Evolutionary conservation across 1,284 basidiomycete genomes (phyloP).

Genomic region (Hemileia vastatrix): DNA sequence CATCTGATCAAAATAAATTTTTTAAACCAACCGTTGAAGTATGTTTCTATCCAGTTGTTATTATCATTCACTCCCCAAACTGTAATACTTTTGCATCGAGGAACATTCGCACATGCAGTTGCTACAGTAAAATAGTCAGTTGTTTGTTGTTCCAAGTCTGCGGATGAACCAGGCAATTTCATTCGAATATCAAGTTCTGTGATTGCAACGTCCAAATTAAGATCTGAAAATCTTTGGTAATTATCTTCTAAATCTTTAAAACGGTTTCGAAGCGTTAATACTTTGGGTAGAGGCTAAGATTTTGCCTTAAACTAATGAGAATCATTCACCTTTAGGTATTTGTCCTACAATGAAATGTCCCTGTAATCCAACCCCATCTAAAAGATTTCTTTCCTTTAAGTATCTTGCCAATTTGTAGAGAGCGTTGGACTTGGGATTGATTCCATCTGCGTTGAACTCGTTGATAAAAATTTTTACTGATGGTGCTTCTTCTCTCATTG

Average conservation of each 20-base stretch:
- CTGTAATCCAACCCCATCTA: slow-evolving; percentile 11
- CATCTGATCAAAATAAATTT: too few relatives aligned
- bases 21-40: not conserved
- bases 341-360: not conserved
- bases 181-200: slow-evolving; percentile 11
- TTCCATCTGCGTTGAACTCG: not conserved
- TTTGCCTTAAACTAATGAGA: not conserved
- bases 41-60: slow-evolving; percentile 1
- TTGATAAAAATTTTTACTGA: not conserved
- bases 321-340: slow-evolving; percentile 1
- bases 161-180: not conserved
- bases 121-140: not conserved
- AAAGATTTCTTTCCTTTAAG: not conserved
- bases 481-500: not conserved
- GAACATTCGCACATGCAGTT: not conserved
- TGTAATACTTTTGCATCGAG: not conserved
- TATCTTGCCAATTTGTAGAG: not conserved
- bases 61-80: slow-evolving; percentile 3
- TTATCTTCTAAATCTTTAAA: not conserved
- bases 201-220: slow-evolving; percentile 5
- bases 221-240: not conserved
- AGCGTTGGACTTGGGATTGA: not conserved
- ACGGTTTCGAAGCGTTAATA: not conserved
- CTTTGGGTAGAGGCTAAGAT: not conserved
- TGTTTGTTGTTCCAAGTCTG: not conserved